Base-by-base conservation (phyloP, 2,329 filamentous ascomycete genomes). In the Coleophoma crateriformis region DNA sequence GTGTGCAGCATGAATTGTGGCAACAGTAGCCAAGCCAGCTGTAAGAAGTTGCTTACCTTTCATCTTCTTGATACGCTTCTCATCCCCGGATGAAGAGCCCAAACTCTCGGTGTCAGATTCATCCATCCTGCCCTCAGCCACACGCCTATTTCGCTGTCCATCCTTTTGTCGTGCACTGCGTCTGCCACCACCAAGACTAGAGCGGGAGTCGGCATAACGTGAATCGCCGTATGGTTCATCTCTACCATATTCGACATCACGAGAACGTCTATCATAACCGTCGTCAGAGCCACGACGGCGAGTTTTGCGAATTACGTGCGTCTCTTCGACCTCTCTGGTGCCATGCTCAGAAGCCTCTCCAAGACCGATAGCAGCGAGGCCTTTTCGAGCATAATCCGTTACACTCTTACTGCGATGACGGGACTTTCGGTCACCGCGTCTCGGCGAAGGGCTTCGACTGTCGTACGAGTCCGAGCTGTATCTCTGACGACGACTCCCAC, bases 1-100 rank as follows among this genome's bases (percentile, higher is more conserved):
- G 63, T 87, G 82, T 13, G 80, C 83, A 20, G 83, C 83, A 67
- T 87, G 82, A 54, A 87, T 84, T 27, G 83, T 86, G 35, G 84
- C 84, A 51, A 87, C 77, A 50, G 81, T 82, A 48, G 84, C 83
- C 51, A 87, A 70, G 54, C 83, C 82, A 48, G 81, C 78, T 56
- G 82, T 85, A 55, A 86, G 64, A 61, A 85, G 66, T 72, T 85
- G 79, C 68, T 85, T 84, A 66, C 80, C 78, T 71, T 75, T 75
- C 71, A 84, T 75, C 63, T 85, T 84, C 67, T 82, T 85, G 48
- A 75, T 72, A 61, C 73, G 70, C 57, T 77, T 73, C 62, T 84
- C 81, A 69, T 87, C 81, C 62, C 83, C 82, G 60, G 75, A 76
- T 64, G 78, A 80, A 55, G 74, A 77, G 49, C 77, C 77, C 53